Evolutionary conservation across 2,329 filamentous ascomycete species (phyloP).

Genomic region (Epichloe scottii): DNA sequence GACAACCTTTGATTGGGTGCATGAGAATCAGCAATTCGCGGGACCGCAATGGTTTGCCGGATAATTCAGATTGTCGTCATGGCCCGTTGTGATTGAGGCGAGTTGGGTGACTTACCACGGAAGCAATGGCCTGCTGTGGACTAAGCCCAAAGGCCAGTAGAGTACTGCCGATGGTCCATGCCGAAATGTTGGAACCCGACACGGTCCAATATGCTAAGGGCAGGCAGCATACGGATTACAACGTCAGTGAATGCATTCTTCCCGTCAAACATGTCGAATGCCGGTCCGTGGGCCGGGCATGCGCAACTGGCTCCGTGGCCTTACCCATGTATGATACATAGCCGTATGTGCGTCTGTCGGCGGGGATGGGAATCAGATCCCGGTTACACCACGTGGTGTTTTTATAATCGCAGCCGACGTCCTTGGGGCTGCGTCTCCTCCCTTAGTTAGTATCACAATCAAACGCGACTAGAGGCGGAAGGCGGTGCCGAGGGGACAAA

Average conservation of each 20-base stretch:
- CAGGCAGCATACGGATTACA: neutral
- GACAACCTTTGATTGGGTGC: slow-evolving; percentile 6
- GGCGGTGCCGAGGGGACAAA: no score
- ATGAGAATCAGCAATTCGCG: neutral
- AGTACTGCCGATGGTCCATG: slow-evolving; percentile 14
- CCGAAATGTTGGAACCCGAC: slow-evolving; percentile 13
- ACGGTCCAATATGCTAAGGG: slow-evolving; percentile 13
- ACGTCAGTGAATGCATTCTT: no score
- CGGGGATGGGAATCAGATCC: slow-evolving; percentile 18
- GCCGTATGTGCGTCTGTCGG: slow-evolving; percentile 14
- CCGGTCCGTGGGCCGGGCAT: no score
- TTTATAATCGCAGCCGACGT: slow-evolving; percentile 16
- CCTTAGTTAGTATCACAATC: no score
- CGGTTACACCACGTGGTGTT: slow-evolving; percentile 21
- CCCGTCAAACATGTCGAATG: no score
- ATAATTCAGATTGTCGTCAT: neutral
- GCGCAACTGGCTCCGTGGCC: no score
- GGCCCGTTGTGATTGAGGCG: no score
- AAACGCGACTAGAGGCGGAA: no score
- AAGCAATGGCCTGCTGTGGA: slow-evolving; percentile 15
- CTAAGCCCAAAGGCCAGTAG: slow-evolving; percentile 15
- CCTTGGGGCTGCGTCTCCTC: slow-evolving; percentile 9
- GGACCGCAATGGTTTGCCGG: no score
- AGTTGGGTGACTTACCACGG: slow-evolving; percentile 8
- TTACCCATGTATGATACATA: slow-evolving; percentile 15